A percentile compares a stretch with the other conserved stretches of the same genome.
Evolutionary conservation across 1,284 basidiomycete genomes (phyloP).

Genomic region (Ustilago shanxiensis): DNA sequence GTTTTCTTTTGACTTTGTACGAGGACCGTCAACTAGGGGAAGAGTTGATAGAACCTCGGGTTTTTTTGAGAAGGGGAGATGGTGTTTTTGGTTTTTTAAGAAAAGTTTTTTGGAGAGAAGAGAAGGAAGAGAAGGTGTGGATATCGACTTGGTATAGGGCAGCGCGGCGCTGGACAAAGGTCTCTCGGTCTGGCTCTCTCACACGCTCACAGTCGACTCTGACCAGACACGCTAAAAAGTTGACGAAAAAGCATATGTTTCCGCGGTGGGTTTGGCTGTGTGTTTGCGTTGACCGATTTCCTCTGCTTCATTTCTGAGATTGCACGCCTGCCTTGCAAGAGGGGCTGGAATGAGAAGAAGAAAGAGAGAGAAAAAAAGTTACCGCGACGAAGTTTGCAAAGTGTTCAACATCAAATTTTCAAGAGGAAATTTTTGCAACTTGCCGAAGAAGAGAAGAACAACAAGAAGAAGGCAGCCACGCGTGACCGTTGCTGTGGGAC

Average conservation of each 20-base stretch:
- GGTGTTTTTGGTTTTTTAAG: slow-evolving; percentile 53
- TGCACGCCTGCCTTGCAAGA: slow-evolving; percentile 3
- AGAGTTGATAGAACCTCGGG: slow-evolving; percentile 43
- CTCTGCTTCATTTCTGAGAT: neutral
- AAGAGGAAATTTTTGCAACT: neutral
- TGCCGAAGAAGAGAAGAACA: neutral
- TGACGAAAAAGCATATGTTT: neutral
- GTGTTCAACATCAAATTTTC: slow-evolving; percentile 4
- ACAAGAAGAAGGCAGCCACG: slow-evolving; percentile 6
- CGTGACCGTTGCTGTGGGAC: slow-evolving; percentile 11
- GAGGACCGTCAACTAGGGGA: slow-evolving; percentile 31
- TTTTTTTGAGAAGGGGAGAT: slow-evolving; percentile 33
- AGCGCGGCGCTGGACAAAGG: slow-evolving; percentile 8
- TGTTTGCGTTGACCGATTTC: slow-evolving; percentile 7
- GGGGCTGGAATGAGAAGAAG: neutral
- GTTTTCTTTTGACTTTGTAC: slow-evolving; percentile 44
- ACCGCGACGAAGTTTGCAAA: slow-evolving; percentile 2
- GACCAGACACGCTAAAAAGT: neutral
- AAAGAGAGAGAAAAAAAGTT: neutral
- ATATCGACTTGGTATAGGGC: slow-evolving; percentile 8
- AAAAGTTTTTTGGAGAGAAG: slow-evolving; percentile 44
- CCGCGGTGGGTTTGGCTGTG: neutral
- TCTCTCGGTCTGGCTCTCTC: neutral
- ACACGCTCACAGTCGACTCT: neutral
- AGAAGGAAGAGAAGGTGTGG: slow-evolving; percentile 35